Base-by-base conservation (phyloP, 2,329 filamentous ascomycete genomes). In the Colletotrichum sidae region DNA sequence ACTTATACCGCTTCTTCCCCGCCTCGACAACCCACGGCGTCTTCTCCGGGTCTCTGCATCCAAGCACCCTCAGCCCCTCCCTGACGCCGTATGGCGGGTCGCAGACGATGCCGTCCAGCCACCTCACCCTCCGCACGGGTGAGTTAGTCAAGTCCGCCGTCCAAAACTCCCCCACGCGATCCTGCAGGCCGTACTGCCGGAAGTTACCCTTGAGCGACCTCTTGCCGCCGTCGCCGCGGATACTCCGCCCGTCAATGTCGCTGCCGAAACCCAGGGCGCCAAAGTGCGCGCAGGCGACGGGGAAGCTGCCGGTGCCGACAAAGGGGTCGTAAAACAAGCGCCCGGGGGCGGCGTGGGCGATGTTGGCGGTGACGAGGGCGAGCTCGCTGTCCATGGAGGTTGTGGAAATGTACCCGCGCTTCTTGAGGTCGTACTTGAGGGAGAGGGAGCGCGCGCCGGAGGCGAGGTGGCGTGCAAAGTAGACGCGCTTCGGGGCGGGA, bases 301-400 rank as follows among this genome's bases (percentile, higher is more conserved):
- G 92, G 73, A 99, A 98, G 58, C 93, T 95, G 6, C 95, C 96
- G 0, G 96, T 98, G 5, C 96, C 96, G 65, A 96, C 94, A 74
- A 99, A 99, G 0, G 96, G 96, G 71, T 99, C 96, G 73, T 95
- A 97, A 72, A 97, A 92, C 2, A 98, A 75, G 74, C 92, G 96
- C 0, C 93, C 95, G 0, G 94, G 92, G 0, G 82, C 90, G 0
- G 94, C 94, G 12, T 92, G 87, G 0, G 93, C 92, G 70, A 99
- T 89, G 73, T 98, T 99, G 2, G 95, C 96, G 0, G 94, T 97
- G 25, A 99, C 82, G 1, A 99, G 85, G 11, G 94, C 92, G 47
- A 99, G 84, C 76, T 98, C 96, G 0, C 95, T 92, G 75, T 99
- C 96, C 96, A 99, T 98, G 50, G 92, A 96, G 0, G 96, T 99